Base-by-base conservation (phyloP, 768 basidiomycete species). In the Lactarius akahatsu region DNA sequence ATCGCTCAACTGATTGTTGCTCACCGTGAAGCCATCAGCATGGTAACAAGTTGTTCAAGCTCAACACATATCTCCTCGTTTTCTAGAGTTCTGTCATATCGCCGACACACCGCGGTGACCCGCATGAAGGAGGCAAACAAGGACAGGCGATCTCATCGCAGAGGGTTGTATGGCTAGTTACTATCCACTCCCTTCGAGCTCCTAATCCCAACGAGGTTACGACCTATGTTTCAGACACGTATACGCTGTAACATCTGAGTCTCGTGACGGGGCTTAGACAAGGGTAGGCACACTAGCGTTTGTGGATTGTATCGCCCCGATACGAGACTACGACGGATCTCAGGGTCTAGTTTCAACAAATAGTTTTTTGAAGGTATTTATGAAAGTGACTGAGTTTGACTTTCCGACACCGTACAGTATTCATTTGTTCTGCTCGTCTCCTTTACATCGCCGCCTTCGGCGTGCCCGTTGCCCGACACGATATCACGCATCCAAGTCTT, bases 31-130 rank as follows among this genome's bases (percentile, higher is more conserved):
- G 0, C 26, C 26, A 30, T 16, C 28, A 62, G 55, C 23, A 52
- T 56, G 36, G 36, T 13, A 36, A 36, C 36, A 13, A 36, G 10
- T 30, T 20, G 11, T 38, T 34, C 43, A 11, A 57, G 28, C 15
- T n/a, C 23, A 50, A 34, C n/a, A 26, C 57, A 18, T 38, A 57
- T 41, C 55, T 66, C 50, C 55, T 66, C 28, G 43, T 65, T 38
- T 65, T 65, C 55, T 65, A 57, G 43, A 32, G 56, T 32, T 32
- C 30, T 32, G 30, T 32, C 30, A 32, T 32, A 32, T 32, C 30
- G 6, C 7, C 9, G 20, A 0, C 43, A 18, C 43, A 9, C 9
- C 32, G 20, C 45, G n/a, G 11, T 11, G n/a, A 50, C 47, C 23
- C 10, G 4, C 47, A 23, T 50, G 47, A 50, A 50, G 47, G 23